Percentiles rank a stretch among this genome's conserved stretches.
Evolutionary conservation across 2,329 filamentous ascomycete genomes (phyloP).

Genomic region (Ophiostoma fasciatum): DNA sequence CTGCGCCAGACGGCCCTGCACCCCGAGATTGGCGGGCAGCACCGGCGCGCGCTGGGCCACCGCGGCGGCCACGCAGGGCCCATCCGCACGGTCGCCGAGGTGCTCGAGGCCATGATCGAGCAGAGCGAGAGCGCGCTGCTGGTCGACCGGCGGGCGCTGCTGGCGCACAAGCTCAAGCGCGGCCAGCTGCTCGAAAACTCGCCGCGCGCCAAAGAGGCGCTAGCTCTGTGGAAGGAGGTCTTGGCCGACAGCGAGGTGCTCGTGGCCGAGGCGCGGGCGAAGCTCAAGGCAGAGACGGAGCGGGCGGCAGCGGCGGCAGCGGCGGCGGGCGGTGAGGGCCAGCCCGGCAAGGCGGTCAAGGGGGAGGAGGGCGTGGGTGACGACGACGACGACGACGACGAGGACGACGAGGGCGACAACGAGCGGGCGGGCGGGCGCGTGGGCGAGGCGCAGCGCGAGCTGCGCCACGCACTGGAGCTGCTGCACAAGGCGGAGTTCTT

Average conservation of each 20-base stretch:
- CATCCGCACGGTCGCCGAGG: conserved; percentile 69
- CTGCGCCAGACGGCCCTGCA: conserved; percentile 37
- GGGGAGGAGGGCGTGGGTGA: neutral
- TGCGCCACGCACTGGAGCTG: conserved; percentile 62
- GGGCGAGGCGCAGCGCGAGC: conserved; percentile 43
- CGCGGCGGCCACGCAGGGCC: conserved; percentile 51
- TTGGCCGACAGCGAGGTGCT: conserved; percentile 32
- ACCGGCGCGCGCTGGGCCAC: conserved; percentile 47
- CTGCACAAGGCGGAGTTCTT: conserved; percentile 78
- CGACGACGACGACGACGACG: conserved; percentile 16
- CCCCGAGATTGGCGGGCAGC: conserved; percentile 60
- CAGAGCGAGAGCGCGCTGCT: conserved; percentile 56
- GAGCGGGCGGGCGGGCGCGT: conserved; percentile 24
- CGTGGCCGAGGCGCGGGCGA: conserved; percentile 49
- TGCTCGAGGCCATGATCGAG: conserved; percentile 83
- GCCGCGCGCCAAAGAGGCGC: conserved; percentile 48
- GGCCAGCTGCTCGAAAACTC: conserved; percentile 73
- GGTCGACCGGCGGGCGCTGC: conserved; percentile 50
- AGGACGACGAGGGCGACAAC: conserved; percentile 20
- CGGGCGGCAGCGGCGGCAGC: conserved; percentile 18
- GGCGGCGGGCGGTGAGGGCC: neutral
- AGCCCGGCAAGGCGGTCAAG: neutral
- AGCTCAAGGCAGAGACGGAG: conserved; percentile 37
- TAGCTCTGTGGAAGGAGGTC: conserved; percentile 53
- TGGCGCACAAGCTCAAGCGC: conserved; percentile 48